Conservation (phyloP, 164 flowering plant genomes). For the Taxillus chinensis region DNA sequence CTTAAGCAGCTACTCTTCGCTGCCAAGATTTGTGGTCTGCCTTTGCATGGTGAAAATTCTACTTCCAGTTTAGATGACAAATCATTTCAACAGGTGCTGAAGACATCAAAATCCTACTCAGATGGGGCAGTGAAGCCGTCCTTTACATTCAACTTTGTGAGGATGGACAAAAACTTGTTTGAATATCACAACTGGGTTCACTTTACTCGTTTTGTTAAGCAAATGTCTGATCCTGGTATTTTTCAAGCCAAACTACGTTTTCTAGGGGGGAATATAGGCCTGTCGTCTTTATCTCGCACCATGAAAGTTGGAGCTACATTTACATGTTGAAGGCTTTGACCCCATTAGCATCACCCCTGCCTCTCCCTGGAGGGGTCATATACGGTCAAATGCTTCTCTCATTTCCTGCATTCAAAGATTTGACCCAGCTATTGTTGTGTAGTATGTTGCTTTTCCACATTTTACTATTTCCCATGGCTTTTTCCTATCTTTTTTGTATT, state of each 20-base stretch:
- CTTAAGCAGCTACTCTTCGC: conserved; percentile 39
- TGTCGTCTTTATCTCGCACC: conserved; percentile 15
- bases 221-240: conserved; percentile 33
- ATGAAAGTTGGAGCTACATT: conserved; percentile 20
- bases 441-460: too few species aligned
- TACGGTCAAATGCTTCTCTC: too few species aligned
- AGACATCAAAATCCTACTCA: conserved; percentile 35
- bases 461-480: too few species aligned
- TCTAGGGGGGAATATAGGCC: conserved; percentile 15
- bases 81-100: conserved; percentile 44
- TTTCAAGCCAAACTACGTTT: conserved; percentile 39
- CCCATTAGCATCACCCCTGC: too few species aligned
- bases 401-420: too few species aligned
- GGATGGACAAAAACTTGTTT: conserved; percentile 55
- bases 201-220: conserved; percentile 50
- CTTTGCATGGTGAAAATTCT: conserved; percentile 48
- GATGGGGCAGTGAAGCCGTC: conserved; percentile 28
- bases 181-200: conserved; percentile 39
- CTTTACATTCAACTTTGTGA: conserved; percentile 51
- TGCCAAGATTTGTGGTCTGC: conserved; percentile 30
- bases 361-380: too few species aligned
- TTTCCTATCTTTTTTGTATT: too few species aligned
- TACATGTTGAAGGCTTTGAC: conserved; percentile 12
- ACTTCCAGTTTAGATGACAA: conserved; percentile 27
- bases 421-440: too few species aligned